phyloP scores from a whole-genome alignment of 164 flowering plant species.

The Magnolia changhungtana region DNA sequence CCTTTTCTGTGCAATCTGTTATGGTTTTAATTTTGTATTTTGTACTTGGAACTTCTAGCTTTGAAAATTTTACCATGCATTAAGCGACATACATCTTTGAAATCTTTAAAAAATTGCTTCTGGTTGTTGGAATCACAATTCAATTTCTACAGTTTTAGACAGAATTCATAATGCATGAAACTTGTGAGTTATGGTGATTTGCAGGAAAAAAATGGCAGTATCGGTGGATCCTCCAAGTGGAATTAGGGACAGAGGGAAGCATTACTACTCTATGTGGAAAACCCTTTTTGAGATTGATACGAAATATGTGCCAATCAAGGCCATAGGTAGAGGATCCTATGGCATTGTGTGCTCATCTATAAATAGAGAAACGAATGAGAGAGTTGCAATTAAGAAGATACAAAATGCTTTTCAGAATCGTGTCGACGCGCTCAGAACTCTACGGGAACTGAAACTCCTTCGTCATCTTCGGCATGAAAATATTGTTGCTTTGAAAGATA shows the following conservation, averaged over 20 bases:
- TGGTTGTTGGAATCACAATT: background rate
- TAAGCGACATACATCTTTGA: no score
- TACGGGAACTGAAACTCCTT: slow-evolving; percentile 84
- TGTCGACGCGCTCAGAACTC: slow-evolving; percentile 80
- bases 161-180: background rate
- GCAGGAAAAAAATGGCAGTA: slow-evolving; percentile 64
- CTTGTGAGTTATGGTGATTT: slow-evolving; percentile 5
- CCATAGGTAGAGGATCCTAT: slow-evolving; percentile 92
- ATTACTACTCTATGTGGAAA: slow-evolving; percentile 91
- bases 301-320: slow-evolving; percentile 86
- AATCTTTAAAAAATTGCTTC: background rate
- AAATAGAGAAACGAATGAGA: slow-evolving; percentile 83
- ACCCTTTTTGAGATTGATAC: slow-evolving; percentile 87
- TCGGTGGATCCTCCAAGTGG: slow-evolving; percentile 89
- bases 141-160: background rate
- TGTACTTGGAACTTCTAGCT: background rate
- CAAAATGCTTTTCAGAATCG: slow-evolving; percentile 81
- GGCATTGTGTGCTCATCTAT: slow-evolving; percentile 90
- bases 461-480: slow-evolving; percentile 81
- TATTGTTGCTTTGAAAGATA: slow-evolving; percentile 82
- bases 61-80: no score
- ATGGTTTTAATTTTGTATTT: background rate
- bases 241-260: slow-evolving; percentile 55
- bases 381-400: slow-evolving; percentile 91
- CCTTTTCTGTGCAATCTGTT: no score